phyloP scores from a whole-genome alignment of 345 rosid species.

The Linum usitatissimum region DNA sequence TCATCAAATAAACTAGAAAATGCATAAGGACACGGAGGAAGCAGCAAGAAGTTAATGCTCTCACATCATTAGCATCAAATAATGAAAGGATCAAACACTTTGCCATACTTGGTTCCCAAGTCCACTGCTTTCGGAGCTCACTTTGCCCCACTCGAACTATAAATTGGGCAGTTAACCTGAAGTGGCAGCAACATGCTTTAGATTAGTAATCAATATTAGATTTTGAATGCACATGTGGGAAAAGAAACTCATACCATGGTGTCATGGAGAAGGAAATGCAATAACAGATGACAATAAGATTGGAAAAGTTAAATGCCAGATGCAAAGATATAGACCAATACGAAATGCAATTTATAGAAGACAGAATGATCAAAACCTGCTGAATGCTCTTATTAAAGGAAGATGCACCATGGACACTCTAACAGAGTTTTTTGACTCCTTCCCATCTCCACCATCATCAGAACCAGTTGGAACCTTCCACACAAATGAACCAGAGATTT shows the following conservation, averaged over 20 bases:
- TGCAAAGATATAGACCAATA: conserved; percentile 5
- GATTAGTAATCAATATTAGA: neutral
- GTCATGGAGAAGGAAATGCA: neutral
- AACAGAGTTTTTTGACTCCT: conserved; percentile 72
- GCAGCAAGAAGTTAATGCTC: conserved; percentile 9
- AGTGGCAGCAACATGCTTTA: conserved; percentile 14
- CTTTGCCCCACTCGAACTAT: conserved; percentile 51
- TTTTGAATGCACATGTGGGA: neutral
- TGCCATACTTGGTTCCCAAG: conserved; percentile 86
- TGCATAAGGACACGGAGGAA: neutral
- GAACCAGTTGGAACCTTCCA: conserved; percentile 91
- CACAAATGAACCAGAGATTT: conserved; percentile 65
- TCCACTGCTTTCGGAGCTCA: conserved; percentile 69
- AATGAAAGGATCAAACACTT: conserved; percentile 75
- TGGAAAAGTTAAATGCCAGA: neutral
- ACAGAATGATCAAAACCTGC: conserved; percentile 41
- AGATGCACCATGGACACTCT: conserved; percentile 56
- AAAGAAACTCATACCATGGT: neutral
- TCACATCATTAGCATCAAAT: conserved; percentile 86
- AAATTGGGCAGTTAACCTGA: conserved; percentile 72
- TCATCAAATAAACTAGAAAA: neutral
- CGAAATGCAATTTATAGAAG: conserved; percentile 5
- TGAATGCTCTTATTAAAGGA: conserved; percentile 58
- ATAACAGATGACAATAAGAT: neutral
- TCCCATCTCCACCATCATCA: conserved; percentile 82